Evolutionary conservation across 495 filamentous ascomycete species (phyloP), one percentile per base, ranked within the genome.

Genomic region (Halenospora varia): DNA sequence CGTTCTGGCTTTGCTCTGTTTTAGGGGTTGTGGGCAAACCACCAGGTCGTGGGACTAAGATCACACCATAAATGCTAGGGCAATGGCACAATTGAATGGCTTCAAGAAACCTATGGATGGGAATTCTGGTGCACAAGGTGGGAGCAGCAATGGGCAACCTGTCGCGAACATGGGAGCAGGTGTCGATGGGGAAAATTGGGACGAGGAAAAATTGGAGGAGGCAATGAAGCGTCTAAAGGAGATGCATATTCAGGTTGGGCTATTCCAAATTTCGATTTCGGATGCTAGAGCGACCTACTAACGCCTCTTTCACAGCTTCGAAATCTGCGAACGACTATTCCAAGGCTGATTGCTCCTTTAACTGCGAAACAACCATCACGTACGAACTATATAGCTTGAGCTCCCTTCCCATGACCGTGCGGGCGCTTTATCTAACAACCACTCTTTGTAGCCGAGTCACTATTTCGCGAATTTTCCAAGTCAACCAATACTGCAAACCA

Each of bases 291-390:
- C n/a, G n/a, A 8, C 20, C 22, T 57, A 35, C 25, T 49, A 60
- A 24, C 26, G 10, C 13, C 26, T 11, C 3, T 3, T 22, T 23
- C 3, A 2, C 48, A 78, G 77, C 67, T 77, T 18, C 64, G 73
- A 48, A 69, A 58, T 17, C 60, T 79, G 29, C 70, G 75, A 55
- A 73, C 72, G 9, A 71, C 73, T 35, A 67, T 80, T 39, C 76
- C 73, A 20, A 70, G 71, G 19, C 75, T 81, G 66, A 56, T 79
- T 41, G 70, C 68, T 39, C 68, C 76, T n/a, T 48, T 80, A 25
- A 64, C 63, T 3, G 46, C 65, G 55, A 65, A 75, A 53, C 65
- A 73, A 25, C 40, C 68, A 24, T 72, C 74, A 15, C 68, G 69
- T 76, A 68, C 46, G 70, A 67, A 19, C n/a, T 19, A 10, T 51